A percentile compares a stretch with the other conserved stretches of the same genome.
phyloP scores from a whole-genome alignment of 129 eudicot genomes.

The Kitagawia praeruptora region DNA sequence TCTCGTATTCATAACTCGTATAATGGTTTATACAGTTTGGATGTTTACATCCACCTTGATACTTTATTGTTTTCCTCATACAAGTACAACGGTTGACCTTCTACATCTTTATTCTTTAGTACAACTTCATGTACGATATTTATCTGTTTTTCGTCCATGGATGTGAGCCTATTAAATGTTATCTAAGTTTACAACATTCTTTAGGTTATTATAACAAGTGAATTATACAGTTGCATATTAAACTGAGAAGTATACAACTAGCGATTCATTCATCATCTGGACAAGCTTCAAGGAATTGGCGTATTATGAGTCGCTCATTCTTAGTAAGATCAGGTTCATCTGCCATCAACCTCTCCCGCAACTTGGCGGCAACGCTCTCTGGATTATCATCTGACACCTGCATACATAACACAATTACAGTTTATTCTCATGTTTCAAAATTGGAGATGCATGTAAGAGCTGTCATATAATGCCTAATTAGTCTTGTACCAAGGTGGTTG shows the following conservation, averaged over 20 bases:
- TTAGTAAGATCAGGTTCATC: constrained; percentile 66
- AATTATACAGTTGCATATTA: constrained; percentile 10
- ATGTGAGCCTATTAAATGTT: neutral
- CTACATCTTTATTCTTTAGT: neutral
- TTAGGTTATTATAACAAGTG: neutral
- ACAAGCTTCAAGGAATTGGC: constrained; percentile 53
- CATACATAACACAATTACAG: constrained; percentile 9
- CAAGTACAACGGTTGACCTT: neutral
- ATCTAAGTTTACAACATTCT: constrained; percentile 2
- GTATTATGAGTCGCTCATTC: constrained; percentile 50
- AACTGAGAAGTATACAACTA: neutral
- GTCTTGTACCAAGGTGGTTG: neutral
- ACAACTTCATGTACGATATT: neutral
- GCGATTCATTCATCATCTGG: constrained; percentile 42
- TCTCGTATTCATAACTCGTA: neutral
- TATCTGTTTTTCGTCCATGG: neutral
- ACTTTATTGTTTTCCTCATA: neutral
- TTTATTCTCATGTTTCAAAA: neutral
- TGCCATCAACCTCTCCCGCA: constrained; percentile 50
- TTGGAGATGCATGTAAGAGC: neutral
- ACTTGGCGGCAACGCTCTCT: constrained; percentile 41
- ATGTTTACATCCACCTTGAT: neutral
- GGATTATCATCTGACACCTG: constrained; percentile 67
- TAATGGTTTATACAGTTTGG: neutral
- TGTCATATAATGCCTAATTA: neutral